Evolutionary conservation across 345 rosid species (phyloP).

Genomic region (Lenwebbia sp.): DNA sequence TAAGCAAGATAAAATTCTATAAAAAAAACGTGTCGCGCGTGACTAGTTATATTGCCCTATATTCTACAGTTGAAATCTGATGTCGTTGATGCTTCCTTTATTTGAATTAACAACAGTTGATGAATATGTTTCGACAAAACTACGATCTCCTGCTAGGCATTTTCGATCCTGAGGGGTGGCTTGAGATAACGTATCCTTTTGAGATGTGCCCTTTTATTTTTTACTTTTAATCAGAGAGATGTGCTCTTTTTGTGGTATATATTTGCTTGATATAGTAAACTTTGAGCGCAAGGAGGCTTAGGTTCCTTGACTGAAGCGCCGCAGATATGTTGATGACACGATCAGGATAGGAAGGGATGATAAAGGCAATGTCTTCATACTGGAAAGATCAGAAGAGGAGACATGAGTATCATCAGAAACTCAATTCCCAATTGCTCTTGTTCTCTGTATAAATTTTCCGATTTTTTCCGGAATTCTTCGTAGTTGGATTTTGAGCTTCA

Average conservation of each 20-base stretch:
- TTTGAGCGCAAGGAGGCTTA: background rate
- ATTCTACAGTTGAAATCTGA: background rate
- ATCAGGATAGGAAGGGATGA: slow-evolving; percentile 78
- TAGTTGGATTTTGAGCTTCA: background rate
- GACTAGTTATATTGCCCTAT: too few species aligned
- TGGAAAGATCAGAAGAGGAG: slow-evolving; percentile 44
- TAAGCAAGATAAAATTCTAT: too few species aligned
- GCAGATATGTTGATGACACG: slow-evolving; percentile 67
- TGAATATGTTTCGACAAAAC: slow-evolving; percentile 66
- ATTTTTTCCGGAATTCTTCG: background rate
- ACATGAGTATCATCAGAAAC: background rate
- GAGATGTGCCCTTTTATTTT: too few species aligned
- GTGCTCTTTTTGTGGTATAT: background rate
- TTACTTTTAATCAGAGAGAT: too few species aligned
- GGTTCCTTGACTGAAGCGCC: slow-evolving; percentile 20
- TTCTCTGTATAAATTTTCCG: background rate
- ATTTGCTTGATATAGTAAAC: background rate
- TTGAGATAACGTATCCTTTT: slow-evolving; percentile 83
- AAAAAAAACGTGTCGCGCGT: too few species aligned
- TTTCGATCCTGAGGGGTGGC: slow-evolving; percentile 80
- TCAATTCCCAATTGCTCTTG: background rate
- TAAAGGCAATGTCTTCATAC: slow-evolving; percentile 60
- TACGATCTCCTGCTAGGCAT: slow-evolving; percentile 54
- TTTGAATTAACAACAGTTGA: slow-evolving; percentile 29
- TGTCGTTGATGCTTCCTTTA: background rate